Base-by-base conservation (phyloP, 2,329 filamentous ascomycete genomes). In the Monilinia aucupariae region DNA sequence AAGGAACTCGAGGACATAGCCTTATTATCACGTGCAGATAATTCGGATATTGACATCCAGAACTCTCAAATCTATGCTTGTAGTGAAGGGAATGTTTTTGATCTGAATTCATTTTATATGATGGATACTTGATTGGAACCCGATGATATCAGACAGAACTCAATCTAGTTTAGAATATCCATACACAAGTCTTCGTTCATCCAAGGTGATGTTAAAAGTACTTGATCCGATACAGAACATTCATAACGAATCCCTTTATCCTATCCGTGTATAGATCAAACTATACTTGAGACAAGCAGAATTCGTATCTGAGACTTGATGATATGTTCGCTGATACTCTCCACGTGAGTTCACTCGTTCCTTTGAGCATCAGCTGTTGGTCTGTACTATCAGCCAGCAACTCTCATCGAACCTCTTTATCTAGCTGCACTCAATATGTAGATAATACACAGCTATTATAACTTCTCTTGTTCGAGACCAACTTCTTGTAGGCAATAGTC, bases 1-100 rank as follows among this genome's bases (percentile, higher is more conserved):
- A 58, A 58, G 54, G 54, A 47, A 58, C 54, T 47, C 54, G 41
- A 20, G 30, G 41, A 6, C 27, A 47, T 58, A 37, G 54, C 4
- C 27, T 6, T 13, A 7, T 37, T 32, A 37, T 58, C 41, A 58
- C 54, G 41, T 58, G 54, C 7, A 34, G 4, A 7, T 47, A 37
- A 4, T 32, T 20, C 6, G 15, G 39, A 22, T 56, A 13, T 10
- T 45, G 27, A 6, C 17, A n/a, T 17, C 12, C 8, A 12, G 34
- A 32, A 32, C 12, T 4, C 20, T 27, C 17, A 32, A 12, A 30
- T 45, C 4, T 8, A 32, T 10, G 10, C n/a, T n/a, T n/a, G n/a
- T n/a, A n/a, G n/a, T n/a, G n/a, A n/a, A n/a, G n/a, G n/a, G n/a
- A n/a, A n/a, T n/a, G n/a, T n/a, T n/a, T 37, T 37, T 37, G 9